These are phyloP conservation scores for Pestalotiopsis sp. DNA, from an alignment of 2,329 filamentous ascomycete genomes.

Conservation along the genomic window DNA sequence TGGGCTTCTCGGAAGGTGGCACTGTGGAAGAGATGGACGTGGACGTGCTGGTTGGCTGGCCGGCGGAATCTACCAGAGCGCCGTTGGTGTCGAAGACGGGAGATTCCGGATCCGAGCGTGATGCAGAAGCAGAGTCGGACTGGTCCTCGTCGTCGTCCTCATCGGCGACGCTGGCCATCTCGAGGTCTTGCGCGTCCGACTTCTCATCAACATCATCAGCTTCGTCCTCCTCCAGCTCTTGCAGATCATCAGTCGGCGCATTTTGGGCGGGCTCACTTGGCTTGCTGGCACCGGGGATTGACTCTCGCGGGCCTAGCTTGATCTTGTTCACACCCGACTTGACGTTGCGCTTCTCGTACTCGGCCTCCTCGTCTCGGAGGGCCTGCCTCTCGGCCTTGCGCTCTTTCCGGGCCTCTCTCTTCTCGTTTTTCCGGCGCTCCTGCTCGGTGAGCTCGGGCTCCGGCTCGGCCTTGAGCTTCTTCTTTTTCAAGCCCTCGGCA, in stretches of 20 bases:
- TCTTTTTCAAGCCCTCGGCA: constrained; percentile 64
- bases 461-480: constrained; percentile 55
- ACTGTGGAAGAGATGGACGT: constrained; percentile 73
- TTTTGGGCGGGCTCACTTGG: not conserved
- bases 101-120: constrained; percentile 58
- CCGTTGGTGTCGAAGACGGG: constrained; percentile 62
- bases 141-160: constrained; percentile 46
- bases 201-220: constrained; percentile 19
- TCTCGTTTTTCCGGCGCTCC: constrained; percentile 48
- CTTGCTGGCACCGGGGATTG: constrained; percentile 20
- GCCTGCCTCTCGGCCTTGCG: constrained; percentile 42
- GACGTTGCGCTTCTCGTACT: constrained; percentile 41
- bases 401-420: constrained; percentile 51
- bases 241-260: constrained; percentile 17
- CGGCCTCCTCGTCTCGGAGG: constrained; percentile 40
- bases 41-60: constrained; percentile 56
- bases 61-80: constrained; percentile 41
- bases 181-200: constrained; percentile 44
- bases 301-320: constrained; percentile 33
- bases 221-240: constrained; percentile 15
- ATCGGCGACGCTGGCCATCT: constrained; percentile 49
- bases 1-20: constrained; percentile 62
- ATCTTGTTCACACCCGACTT: constrained; percentile 38
- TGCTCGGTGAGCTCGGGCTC: constrained; percentile 41
- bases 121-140: constrained; percentile 30